Conservation (phyloP, 306 rosid species). For the Begonia masoniana region DNA sequence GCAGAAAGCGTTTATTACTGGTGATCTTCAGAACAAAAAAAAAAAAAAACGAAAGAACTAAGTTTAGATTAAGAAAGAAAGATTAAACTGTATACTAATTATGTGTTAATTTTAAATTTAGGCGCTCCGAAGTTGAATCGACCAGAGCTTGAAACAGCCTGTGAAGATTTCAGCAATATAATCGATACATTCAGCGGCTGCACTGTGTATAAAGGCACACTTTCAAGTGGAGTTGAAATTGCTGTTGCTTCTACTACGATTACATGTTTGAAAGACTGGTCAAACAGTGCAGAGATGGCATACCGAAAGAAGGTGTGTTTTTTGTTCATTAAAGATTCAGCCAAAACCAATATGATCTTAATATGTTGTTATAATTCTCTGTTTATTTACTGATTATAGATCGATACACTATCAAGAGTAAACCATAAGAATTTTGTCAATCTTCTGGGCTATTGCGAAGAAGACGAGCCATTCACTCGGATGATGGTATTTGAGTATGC, state of each 20-base stretch:
- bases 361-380: too few species aligned
- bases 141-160: conserved; percentile 68
- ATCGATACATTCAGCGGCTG: conserved; percentile 27
- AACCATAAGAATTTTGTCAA: conserved; percentile 90
- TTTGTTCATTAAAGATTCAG: too few species aligned
- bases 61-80: too few species aligned
- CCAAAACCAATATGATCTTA: too few species aligned
- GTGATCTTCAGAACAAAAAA: conserved; percentile 17
- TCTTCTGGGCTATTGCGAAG: conserved; percentile 89
- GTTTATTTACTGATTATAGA: conserved; percentile 23
- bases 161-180: conserved; percentile 96
- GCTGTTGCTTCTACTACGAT: conserved; percentile 61
- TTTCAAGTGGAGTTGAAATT: conserved; percentile 90
- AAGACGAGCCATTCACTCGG: conserved; percentile 73
- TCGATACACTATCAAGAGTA: conserved; percentile 59
- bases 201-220: conserved; percentile 73
- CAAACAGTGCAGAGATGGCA: conserved; percentile 42
- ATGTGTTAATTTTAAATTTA: conserved; percentile 14
- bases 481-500: conserved; percentile 95
- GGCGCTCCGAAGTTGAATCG: conserved; percentile 90
- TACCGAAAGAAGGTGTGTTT: conserved; percentile 61
- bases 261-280: conserved; percentile 53
- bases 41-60: too few species aligned
- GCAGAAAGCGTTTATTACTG: conserved; percentile 89
- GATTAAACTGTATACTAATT: too few species aligned